phyloP scores from a whole-genome alignment of 371 early-diverging fungal genomes.

The Circinella umbellata region DNA sequence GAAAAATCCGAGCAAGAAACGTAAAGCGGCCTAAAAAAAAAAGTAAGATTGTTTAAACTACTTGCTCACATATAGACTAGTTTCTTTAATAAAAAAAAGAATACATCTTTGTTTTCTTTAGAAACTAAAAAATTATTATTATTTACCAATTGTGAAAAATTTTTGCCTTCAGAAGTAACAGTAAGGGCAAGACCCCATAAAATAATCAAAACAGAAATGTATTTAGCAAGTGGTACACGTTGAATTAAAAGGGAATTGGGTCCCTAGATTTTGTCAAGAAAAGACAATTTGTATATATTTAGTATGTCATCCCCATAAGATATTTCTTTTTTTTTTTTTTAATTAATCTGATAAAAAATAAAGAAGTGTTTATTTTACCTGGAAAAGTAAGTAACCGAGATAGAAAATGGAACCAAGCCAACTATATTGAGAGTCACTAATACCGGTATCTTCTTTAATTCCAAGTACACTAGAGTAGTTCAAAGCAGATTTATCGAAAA shows the following conservation, averaged over 20 bases:
- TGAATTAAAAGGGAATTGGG: conserved; percentile 34
- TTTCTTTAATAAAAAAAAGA: too few species aligned
- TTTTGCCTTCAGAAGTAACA: conserved; percentile 25
- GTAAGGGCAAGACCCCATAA: conserved; percentile 37
- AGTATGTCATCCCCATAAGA: too few species aligned
- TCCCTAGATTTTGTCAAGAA: background rate
- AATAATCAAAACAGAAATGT: conserved; percentile 28
- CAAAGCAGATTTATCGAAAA: conserved; percentile 39
- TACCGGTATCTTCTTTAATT: conserved; percentile 26
- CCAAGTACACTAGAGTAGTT: conserved; percentile 30
- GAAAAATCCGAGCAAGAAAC: conserved; percentile 35
- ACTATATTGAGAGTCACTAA: conserved; percentile 21
- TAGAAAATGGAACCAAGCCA: conserved; percentile 32
- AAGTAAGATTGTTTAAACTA: background rate
- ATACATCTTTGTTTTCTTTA: background rate
- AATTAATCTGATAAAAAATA: background rate
- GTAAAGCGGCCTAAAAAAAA: conserved; percentile 24
- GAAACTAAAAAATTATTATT: background rate
- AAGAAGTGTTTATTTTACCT: conserved; percentile 11
- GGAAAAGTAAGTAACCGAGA: conserved; percentile 28
- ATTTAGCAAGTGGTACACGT: conserved; percentile 27
- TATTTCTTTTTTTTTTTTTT: too few species aligned
- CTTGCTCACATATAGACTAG: background rate
- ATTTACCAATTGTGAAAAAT: conserved; percentile 29
- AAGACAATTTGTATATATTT: too few species aligned